Percentiles rank a stretch among this genome's conserved stretches.
Evolutionary conservation across 257 asterid genomes (phyloP).

Genomic region (Lycium ferocissimum): DNA sequence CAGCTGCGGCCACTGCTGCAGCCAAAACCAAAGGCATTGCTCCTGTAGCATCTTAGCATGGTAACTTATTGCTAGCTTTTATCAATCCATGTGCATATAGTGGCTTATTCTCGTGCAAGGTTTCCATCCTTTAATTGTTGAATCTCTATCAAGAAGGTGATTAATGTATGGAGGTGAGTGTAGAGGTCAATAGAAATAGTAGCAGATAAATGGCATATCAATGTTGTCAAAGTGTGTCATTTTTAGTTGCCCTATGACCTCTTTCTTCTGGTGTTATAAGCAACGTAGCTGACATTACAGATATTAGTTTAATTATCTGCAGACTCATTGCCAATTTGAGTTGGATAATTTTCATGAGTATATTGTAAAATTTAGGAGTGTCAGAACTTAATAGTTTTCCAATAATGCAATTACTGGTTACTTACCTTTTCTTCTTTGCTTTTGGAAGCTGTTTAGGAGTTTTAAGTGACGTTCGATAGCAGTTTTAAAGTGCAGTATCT

Average conservation of each 20-base stretch:
- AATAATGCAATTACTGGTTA: slow-evolving; percentile 21
- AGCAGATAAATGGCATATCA: slow-evolving; percentile 27
- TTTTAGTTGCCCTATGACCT: background rate
- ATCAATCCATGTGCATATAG: slow-evolving; percentile 49
- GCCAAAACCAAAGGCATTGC: slow-evolving; percentile 75
- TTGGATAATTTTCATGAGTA: background rate
- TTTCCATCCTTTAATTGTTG: slow-evolving; percentile 21
- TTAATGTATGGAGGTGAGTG: slow-evolving; percentile 36
- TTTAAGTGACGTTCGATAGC: background rate
- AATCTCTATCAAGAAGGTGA: slow-evolving; percentile 34
- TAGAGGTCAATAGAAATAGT: slow-evolving; percentile 29
- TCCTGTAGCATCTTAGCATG: slow-evolving; percentile 68
- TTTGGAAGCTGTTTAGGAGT: background rate
- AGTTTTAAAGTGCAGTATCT: background rate
- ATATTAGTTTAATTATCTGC: background rate
- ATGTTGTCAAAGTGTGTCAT: slow-evolving; percentile 40
- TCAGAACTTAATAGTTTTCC: background rate
- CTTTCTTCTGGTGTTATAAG: slow-evolving; percentile 18
- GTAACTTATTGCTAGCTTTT: slow-evolving; percentile 12
- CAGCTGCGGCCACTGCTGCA: slow-evolving; percentile 70
- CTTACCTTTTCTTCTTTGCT: background rate
- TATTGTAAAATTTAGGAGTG: background rate
- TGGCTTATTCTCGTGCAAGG: slow-evolving; percentile 30
- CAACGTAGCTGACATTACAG: slow-evolving; percentile 12
- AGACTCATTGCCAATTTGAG: slow-evolving; percentile 14